phyloP scores from a whole-genome alignment of 2,329 filamentous ascomycete genomes.

The Trichoderma lentiforme region DNA sequence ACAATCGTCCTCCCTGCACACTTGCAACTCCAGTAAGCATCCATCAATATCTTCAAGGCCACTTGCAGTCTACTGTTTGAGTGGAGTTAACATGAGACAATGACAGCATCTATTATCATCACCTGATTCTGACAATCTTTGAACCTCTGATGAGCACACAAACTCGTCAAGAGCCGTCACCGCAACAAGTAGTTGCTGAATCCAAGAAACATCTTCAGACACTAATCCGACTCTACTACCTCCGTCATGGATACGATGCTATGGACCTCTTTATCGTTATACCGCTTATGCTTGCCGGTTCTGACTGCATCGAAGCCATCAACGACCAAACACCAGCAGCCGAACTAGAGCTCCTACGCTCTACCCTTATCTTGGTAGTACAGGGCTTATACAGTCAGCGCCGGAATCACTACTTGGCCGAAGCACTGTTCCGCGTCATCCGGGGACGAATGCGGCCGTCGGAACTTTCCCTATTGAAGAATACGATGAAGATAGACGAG shows the following conservation, averaged over 20 bases:
- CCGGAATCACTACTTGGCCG: constrained; percentile 33
- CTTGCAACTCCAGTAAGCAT: neutral
- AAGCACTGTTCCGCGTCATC: constrained; percentile 34
- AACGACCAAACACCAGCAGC: neutral
- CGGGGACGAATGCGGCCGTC: constrained; percentile 31
- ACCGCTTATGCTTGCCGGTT: constrained; percentile 28
- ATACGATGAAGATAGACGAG: constrained; percentile 20
- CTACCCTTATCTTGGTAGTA: constrained; percentile 28
- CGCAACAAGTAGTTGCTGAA: neutral
- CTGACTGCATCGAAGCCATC: constrained; percentile 4
- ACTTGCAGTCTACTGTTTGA: neutral
- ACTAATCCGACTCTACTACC: constrained; percentile 24
- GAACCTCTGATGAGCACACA: neutral
- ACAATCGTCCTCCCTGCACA: neutral
- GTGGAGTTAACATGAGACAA: neutral
- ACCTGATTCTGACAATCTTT: neutral
- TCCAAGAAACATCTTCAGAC: constrained; percentile 17
- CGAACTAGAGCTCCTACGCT: neutral
- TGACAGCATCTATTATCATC: neutral
- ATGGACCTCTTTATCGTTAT: constrained; percentile 25
- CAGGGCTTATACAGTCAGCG: constrained; percentile 35
- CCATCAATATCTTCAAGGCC: neutral
- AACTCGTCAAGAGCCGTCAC: neutral
- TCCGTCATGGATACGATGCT: constrained; percentile 26
- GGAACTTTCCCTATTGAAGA: neutral